phyloP scores from a whole-genome alignment of 2,329 filamentous ascomycete species.

The Pseudogymnoascus sp. region DNA sequence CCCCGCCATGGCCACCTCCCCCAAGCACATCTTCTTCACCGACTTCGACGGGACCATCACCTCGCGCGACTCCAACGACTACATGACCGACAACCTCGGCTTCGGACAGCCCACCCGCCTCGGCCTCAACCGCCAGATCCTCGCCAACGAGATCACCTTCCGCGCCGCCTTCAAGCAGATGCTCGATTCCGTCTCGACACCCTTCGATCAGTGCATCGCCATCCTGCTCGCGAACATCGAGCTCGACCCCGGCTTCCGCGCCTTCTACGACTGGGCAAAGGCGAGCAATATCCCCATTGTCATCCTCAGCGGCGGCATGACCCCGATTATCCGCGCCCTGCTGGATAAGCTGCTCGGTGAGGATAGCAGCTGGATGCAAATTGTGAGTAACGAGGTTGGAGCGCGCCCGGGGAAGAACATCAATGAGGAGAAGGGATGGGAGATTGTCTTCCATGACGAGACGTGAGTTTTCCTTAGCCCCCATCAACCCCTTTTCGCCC shows the following conservation, averaged over 20 bases:
- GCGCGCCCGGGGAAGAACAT: slow-evolving; percentile 60
- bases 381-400: slow-evolving; percentile 78
- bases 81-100: slow-evolving; percentile 83
- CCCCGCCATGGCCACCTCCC: slow-evolving; percentile 56
- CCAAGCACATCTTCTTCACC: slow-evolving; percentile 95
- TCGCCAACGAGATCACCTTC: slow-evolving; percentile 63
- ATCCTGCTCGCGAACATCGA: slow-evolving; percentile 73
- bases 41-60: slow-evolving; percentile 98
- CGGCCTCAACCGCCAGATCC: slow-evolving; percentile 66
- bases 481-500: no score
- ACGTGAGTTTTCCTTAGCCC: slow-evolving; percentile 40
- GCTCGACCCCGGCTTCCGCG: slow-evolving; percentile 78
- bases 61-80: slow-evolving; percentile 55
- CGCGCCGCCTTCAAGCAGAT: slow-evolving; percentile 83
- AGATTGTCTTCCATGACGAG: slow-evolving; percentile 81
- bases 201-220: slow-evolving; percentile 74
- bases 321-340: slow-evolving; percentile 77
- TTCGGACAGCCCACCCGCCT: slow-evolving; percentile 65
- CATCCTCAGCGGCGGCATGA: slow-evolving; percentile 87
- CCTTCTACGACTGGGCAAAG: slow-evolving; percentile 77
- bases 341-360: slow-evolving; percentile 71
- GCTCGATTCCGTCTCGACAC: slow-evolving; percentile 76
- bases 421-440: slow-evolving; percentile 75
- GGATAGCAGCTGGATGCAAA: slow-evolving; percentile 68
- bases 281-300: slow-evolving; percentile 83